phyloP scores from a whole-genome alignment of 2,329 filamentous ascomycete species.

The Mollisiaceae sp. region DNA sequence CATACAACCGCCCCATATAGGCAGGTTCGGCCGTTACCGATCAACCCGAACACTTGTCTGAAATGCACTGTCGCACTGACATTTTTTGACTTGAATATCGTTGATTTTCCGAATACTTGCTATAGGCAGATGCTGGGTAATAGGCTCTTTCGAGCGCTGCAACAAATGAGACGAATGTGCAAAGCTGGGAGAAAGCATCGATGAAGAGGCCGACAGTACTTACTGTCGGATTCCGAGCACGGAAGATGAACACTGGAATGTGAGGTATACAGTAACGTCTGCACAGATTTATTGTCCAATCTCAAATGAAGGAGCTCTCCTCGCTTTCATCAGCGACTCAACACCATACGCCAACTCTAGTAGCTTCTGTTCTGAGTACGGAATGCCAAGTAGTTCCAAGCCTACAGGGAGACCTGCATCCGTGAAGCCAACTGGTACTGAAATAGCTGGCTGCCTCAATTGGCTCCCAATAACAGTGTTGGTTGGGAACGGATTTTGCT shows the following conservation, averaged over 20 bases:
- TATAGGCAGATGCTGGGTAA: too few species aligned
- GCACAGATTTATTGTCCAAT: background rate
- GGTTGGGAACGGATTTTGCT: conserved; percentile 39
- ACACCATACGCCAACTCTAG: conserved; percentile 28
- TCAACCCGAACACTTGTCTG: background rate
- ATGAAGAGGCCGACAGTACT: too few species aligned
- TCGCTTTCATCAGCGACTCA: conserved; percentile 22
- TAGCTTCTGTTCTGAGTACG: conserved; percentile 36
- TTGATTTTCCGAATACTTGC: too few species aligned
- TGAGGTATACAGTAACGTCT: too few species aligned
- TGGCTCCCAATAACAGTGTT: conserved; percentile 46
- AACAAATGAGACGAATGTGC: too few species aligned
- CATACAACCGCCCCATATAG: background rate
- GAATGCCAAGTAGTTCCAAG: conserved; percentile 38
- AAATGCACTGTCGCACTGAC: too few species aligned
- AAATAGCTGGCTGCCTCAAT: conserved; percentile 43
- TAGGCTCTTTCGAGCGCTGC: too few species aligned
- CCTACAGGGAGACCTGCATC: conserved; percentile 41
- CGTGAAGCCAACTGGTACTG: conserved; percentile 43
- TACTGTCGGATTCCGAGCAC: too few species aligned
- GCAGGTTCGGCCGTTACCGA: background rate
- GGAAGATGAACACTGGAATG: too few species aligned
- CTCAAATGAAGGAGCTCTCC: conserved; percentile 16
- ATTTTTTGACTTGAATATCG: too few species aligned
- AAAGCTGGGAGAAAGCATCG: too few species aligned